Evolutionary conservation across 306 rosid genomes (phyloP).

Genomic region (Cicer bijugum): DNA sequence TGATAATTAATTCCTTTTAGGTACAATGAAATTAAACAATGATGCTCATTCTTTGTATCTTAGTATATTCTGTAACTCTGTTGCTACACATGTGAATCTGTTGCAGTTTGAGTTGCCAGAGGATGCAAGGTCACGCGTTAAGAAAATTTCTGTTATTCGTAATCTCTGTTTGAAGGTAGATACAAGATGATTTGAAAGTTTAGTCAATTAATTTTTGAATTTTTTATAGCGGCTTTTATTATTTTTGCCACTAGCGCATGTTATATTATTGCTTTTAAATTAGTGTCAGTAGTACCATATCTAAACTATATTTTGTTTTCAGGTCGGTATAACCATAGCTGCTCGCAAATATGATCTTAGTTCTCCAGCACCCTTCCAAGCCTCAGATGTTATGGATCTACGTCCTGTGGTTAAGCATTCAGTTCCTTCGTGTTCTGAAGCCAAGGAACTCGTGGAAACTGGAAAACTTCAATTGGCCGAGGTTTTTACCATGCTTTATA

Average conservation of each 20-base stretch:
- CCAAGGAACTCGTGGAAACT: constrained; percentile 95
- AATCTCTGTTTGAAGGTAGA: constrained; percentile 90
- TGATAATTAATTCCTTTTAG: not conserved
- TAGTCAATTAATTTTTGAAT: constrained; percentile 27
- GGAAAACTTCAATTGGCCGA: constrained; percentile 96
- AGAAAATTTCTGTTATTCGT: constrained; percentile 83
- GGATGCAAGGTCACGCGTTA: constrained; percentile 68
- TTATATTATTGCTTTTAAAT: not conserved
- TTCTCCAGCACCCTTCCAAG: constrained; percentile 76
- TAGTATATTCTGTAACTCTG: constrained; percentile 27
- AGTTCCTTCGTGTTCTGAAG: constrained; percentile 91
- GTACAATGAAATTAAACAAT: not conserved
- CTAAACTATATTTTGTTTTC: constrained; percentile 44
- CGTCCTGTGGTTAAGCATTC: constrained; percentile 97
- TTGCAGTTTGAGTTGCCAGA: constrained; percentile 84
- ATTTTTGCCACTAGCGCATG: not conserved
- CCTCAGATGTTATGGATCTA: constrained; percentile 79
- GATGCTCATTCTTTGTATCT: constrained; percentile 25
- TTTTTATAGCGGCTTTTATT: constrained; percentile 1
- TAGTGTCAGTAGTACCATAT: constrained; percentile 6
- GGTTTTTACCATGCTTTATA: constrained; percentile 53
- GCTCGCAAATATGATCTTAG: constrained; percentile 85
- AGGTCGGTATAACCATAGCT: constrained; percentile 85
- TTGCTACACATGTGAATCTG: constrained; percentile 16
- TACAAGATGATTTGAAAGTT: constrained; percentile 32